Base-by-base conservation (phyloP, 1,284 basidiomycete species). In the Melampsora americana region DNA sequence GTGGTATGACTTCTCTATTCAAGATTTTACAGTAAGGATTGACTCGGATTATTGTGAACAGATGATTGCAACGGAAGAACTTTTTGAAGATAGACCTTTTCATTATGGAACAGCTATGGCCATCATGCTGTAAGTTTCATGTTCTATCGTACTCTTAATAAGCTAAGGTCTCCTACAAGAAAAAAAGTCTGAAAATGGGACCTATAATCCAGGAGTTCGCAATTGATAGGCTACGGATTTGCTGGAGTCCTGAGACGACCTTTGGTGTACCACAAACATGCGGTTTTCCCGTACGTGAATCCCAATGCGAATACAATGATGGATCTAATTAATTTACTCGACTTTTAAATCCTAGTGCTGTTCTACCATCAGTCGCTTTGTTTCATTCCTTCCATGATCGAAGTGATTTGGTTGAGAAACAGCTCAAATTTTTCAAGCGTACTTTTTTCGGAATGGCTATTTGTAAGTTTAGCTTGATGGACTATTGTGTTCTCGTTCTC, bases 1-100 rank as follows among this genome's bases (percentile, higher is more conserved):
- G 73, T 42, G 14, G 26, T 46, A 56, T 23, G 5, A 14, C 6
- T 1, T 3, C 2, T 3, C 42, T 4, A 66, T 23, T 16, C 35
- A 46, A n/a, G 6, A 32, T 64, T 35, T 20, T 9, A 2, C 11
- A 26, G 30, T 9, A 35, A 59, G 28, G 12, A 42, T n/a, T 53
- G 46, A 39, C 11, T 18, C 11, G 9, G 23, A 0, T 30, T 64
- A 62, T 30, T 53, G 2, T 42, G 30, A 1, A n/a, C n/a, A 76
- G 73, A 76, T 76, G 66, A 68, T 76, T 35, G 73, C 73, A 20
- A 64, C 73, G 11, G 65, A 76, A 39, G 73, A 76, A 30, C 66
- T 76, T 16, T 76, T 59, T 42, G 73, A 76, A 69, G 60, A 64
- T 32, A 48, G 73, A n/a, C 73, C 66, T n/a, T 76, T 76, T 44